Evolutionary conservation across 495 filamentous ascomycete species (phyloP), one percentile per base, ranked within the genome.

Genomic region (Hypoxylon fuscum): DNA sequence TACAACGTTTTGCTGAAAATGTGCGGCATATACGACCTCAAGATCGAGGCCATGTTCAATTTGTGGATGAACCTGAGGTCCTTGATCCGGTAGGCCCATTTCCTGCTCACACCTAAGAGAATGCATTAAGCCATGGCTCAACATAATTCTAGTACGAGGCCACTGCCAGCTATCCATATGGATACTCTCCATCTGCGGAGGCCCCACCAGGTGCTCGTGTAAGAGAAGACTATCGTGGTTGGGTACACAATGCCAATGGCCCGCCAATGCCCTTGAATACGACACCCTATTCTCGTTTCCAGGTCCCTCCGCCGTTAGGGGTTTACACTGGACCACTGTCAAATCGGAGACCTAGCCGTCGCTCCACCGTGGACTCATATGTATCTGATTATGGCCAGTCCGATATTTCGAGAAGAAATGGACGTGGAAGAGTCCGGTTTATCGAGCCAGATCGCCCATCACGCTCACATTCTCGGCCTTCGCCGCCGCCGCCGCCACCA

Each of bases 51-150:
- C 46, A 34, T n/a, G 47, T 44, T 7, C 41, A 43, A 25, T 57
- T 57, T 27, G 47, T 64, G n/a, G 38, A 35, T 8, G 53, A 53
- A 27, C 60, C 54, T 3, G 53, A 57, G 15, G 53, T 53, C 15
- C 18, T 62, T 18, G 45, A 40, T 44, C 38, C 38, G 2, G 59
- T 62, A 17, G 32, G 59, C 37, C 15, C 3, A 21, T n/a, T 25
- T 22, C 1, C 11, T 29, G n/a, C n/a, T n/a, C n/a, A n/a, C n/a
- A n/a, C n/a, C n/a, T n/a, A n/a, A n/a, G n/a, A n/a, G n/a, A 43
- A 5, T 8, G 11, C 9, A 11, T 48, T 15, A 7, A 18, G 15
- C n/a, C 50, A 37, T 21, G 23, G 50, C 48, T 50, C 20, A 55
- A 43, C 25, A 31, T 11, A 22, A 32, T 14, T 38, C 5, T 50